phyloP scores from a whole-genome alignment of 169 alveolate genomes.

The Plasmodium malariae region DNA sequence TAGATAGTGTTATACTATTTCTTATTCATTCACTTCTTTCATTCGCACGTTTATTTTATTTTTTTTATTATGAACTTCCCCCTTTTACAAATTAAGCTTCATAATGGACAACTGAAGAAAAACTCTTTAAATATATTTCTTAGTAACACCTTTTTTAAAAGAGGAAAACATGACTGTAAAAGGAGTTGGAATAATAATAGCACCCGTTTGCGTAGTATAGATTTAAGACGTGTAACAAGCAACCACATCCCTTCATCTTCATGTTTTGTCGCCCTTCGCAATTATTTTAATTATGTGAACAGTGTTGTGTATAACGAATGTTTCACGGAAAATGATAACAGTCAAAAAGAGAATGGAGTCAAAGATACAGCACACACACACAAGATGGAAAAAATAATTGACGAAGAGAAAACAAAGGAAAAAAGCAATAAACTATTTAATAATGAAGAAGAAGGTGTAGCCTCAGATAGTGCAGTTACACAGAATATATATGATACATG shows the following conservation, averaged over 20 bases:
- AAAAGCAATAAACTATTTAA: background rate
- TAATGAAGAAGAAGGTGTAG: background rate
- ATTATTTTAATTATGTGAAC: background rate
- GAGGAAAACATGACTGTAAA: slow-evolving; percentile 11
- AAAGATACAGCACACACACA: background rate
- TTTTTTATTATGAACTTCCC: slow-evolving; percentile 36
- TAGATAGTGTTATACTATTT: too few species aligned
- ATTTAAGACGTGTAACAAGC: slow-evolving; percentile 1
- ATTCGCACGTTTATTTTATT: slow-evolving; percentile 12
- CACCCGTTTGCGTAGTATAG: slow-evolving; percentile 3
- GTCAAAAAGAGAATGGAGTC: background rate
- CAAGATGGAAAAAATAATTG: background rate
- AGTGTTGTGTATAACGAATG: background rate
- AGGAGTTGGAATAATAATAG: background rate
- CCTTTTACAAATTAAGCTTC: slow-evolving; percentile 17
- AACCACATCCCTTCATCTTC: background rate
- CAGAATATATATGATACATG: background rate
- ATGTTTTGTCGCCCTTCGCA: background rate
- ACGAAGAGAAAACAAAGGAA: background rate
- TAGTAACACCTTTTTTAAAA: slow-evolving; percentile 23
- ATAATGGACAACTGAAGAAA: slow-evolving; percentile 20
- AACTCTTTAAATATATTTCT: slow-evolving; percentile 16
- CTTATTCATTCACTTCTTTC: background rate
- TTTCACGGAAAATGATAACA: background rate
- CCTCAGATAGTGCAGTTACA: background rate